Conservation (phyloP, 2,329 filamentous ascomycete genomes). For the Raffaelea ambrosiae region DNA sequence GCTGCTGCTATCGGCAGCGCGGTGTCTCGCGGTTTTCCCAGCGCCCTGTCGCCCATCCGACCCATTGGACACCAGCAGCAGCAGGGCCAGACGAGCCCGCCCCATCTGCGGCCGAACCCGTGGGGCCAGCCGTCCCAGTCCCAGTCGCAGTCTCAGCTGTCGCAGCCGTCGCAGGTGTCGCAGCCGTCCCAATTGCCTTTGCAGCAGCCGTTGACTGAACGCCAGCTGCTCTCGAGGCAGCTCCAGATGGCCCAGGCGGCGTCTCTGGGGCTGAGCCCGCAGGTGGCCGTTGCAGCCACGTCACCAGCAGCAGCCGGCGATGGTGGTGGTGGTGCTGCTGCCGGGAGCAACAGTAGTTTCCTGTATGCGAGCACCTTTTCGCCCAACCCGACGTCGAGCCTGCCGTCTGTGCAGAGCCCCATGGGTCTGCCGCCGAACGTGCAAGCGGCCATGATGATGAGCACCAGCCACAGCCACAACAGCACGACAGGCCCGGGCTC, state of each 20-base stretch:
- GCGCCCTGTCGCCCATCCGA: constrained; percentile 10
- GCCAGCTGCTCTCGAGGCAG: constrained; percentile 8
- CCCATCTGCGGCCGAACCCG: not conserved
- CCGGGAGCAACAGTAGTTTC: not conserved
- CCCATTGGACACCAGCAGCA: constrained; percentile 1
- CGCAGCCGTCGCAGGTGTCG: not conserved
- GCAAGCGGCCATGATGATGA: too few relatives aligned
- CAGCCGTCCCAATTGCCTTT: too few relatives aligned
- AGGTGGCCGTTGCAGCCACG: not conserved
- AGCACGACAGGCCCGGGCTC: not conserved
- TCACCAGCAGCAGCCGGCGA: not conserved
- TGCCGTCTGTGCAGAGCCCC: constrained; percentile 24
- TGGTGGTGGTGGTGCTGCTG: not conserved
- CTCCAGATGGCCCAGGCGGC: constrained; percentile 10
- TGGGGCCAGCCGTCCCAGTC: not conserved
- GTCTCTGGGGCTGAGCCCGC: not conserved
- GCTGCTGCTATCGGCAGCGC: too few relatives aligned
- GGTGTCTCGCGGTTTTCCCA: constrained; percentile 13
- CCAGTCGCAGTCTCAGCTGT: not conserved
- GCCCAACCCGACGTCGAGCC: constrained; percentile 16
- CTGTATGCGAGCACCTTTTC: constrained; percentile 20
- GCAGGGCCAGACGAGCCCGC: not conserved
- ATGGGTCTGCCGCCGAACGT: constrained; percentile 21
- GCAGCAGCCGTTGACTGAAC: not conserved
- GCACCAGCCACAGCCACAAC: constrained; percentile 1